Conservation (phyloP, 805 yeast genomes). For the Sugiyamaella americana region DNA sequence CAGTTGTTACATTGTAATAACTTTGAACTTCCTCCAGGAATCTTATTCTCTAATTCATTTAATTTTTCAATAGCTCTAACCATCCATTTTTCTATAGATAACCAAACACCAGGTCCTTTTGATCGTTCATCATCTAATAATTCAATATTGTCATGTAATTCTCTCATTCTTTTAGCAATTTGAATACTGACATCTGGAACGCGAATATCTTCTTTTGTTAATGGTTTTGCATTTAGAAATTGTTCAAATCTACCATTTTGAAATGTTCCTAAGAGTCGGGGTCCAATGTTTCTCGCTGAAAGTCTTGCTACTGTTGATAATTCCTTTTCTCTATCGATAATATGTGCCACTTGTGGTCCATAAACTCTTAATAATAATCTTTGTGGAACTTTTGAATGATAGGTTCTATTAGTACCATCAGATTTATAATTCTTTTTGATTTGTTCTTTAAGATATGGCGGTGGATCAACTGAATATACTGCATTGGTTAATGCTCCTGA, state of each 20-base stretch:
- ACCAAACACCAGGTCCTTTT: constrained; percentile 66
- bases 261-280: constrained; percentile 81
- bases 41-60: constrained; percentile 37
- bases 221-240: constrained; percentile 74
- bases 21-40: constrained; percentile 23
- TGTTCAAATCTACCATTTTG: constrained; percentile 93
- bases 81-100: constrained; percentile 66
- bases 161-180: constrained; percentile 95
- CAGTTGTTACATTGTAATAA: constrained; percentile 36
- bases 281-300: constrained; percentile 77
- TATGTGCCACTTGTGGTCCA: constrained; percentile 78
- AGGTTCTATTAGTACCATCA: constrained; percentile 19
- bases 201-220: constrained; percentile 67
- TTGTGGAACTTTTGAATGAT: constrained; percentile 42
- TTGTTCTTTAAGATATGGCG: constrained; percentile 31
- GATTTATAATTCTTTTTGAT: constrained; percentile 26
- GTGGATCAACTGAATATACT: constrained; percentile 69
- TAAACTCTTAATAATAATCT: constrained; percentile 70
- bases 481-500: constrained; percentile 93
- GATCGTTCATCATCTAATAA: constrained; percentile 51
- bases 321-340: constrained; percentile 83
- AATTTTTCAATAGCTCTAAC: constrained; percentile 41
- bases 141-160: constrained; percentile 74
- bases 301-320: constrained; percentile 65
- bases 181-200: constrained; percentile 69